Conservation (phyloP, 768 basidiomycete species). For the Rhizopogon vesiculosus region DNA sequence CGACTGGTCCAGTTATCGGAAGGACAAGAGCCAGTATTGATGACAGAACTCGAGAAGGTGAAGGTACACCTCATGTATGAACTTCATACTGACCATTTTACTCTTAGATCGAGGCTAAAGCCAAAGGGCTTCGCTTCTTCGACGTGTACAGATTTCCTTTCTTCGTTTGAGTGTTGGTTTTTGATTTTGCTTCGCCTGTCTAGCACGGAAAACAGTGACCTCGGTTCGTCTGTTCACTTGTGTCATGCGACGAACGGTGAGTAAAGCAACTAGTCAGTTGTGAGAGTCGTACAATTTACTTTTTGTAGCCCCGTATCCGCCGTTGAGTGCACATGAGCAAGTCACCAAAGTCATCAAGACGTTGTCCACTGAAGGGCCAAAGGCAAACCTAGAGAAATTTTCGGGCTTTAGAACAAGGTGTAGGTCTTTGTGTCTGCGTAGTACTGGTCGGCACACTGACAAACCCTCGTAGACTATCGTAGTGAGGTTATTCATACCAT, state of each 20-base stretch:
- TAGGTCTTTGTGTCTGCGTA: background rate
- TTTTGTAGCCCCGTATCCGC: slow-evolving; percentile 47
- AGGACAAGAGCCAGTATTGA: slow-evolving; percentile 66
- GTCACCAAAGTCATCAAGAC: slow-evolving; percentile 59
- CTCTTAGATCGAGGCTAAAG: slow-evolving; percentile 69
- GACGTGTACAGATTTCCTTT: slow-evolving; percentile 55
- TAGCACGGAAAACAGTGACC: slow-evolving; percentile 73
- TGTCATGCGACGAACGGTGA: slow-evolving; percentile 35
- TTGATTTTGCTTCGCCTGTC: slow-evolving; percentile 7
- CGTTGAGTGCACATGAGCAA: slow-evolving; percentile 55
- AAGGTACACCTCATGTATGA: background rate
- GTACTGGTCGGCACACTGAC: background rate
- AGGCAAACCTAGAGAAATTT: slow-evolving; percentile 20
- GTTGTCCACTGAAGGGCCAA: slow-evolving; percentile 62
- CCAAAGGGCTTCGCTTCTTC: slow-evolving; percentile 77
- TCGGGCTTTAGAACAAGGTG: slow-evolving; percentile 15
- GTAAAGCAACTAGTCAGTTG: slow-evolving; percentile 13
- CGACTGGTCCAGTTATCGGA: slow-evolving; percentile 71
- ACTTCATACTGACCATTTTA: background rate
- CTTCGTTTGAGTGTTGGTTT: slow-evolving; percentile 2
- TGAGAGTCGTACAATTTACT: background rate
- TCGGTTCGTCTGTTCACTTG: slow-evolving; percentile 39
- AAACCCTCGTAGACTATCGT: background rate
- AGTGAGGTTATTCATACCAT: background rate
- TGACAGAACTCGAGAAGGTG: slow-evolving; percentile 90